Percentiles rank a stretch among this genome's conserved stretches.
Evolutionary conservation across 306 rosid species (phyloP).

Genomic region (Lathyrus aphaca): DNA sequence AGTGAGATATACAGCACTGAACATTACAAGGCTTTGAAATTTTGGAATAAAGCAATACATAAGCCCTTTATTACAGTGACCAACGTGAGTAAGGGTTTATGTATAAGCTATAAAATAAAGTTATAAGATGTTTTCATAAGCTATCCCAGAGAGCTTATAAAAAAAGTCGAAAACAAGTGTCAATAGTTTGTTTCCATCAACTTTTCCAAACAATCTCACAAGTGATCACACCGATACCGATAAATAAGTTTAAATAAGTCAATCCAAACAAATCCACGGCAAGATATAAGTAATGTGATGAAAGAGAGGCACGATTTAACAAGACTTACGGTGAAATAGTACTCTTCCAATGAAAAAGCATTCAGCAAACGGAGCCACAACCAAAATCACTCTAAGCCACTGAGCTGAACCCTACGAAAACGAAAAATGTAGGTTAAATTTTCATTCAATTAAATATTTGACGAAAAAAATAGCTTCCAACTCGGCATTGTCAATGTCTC

Average conservation of each 20-base stretch:
- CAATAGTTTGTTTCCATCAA: not conserved
- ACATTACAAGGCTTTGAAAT: not conserved
- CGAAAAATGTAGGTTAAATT: not conserved
- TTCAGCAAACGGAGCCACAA: not conserved
- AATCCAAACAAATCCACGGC: not conserved
- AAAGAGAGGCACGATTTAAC: not conserved
- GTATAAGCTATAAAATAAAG: not conserved
- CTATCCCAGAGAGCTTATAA: not conserved
- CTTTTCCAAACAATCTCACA: not conserved
- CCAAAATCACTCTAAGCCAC: not conserved
- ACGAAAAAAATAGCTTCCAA: no score
- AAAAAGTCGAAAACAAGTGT: not conserved
- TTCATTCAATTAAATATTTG: not conserved
- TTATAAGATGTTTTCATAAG: not conserved
- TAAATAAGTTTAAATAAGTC: not conserved
- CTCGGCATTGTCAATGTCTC: no score
- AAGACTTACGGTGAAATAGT: not conserved
- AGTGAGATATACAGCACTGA: not conserved
- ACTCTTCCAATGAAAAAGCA: not conserved
- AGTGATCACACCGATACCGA: not conserved
- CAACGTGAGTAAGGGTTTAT: not conserved
- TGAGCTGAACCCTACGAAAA: slow-evolving; percentile 4
- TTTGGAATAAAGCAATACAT: no score
- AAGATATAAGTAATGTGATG: not conserved
- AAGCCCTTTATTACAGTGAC: no score